Base-by-base conservation (phyloP, 257 asterid genomes). In the Ballota nigra region DNA sequence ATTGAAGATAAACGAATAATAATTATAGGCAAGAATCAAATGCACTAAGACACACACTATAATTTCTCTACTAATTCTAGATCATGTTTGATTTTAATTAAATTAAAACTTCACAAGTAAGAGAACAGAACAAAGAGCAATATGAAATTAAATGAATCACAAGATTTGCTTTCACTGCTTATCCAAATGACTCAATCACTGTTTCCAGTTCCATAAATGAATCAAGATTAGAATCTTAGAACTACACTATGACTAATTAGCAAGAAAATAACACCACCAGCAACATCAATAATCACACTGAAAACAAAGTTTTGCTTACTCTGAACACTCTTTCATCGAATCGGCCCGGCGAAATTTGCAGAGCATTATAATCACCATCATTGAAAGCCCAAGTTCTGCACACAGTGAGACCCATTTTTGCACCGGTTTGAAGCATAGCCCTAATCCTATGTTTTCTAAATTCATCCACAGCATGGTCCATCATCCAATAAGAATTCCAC, bases 401-500 rank as follows among this genome's bases (percentile, higher is more conserved):
- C 0, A 95, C 97, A 72, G 98, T 95, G 36, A 95, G 91, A 0
- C 99, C 99, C 99, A 95, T 95, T 75, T 78, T 92, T 8, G 99
- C 98, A 72, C 96, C 92, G 56, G 87, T 79, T 78, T 89, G 93
- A 69, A 95, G 81, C 77, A 95, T 82, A n/a, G 79, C 78, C 79
- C 88, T 80, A 74, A 92, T 81, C 81, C 86, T 88, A 8, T 80
- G 83, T 66, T 84, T 87, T 5, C 78, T 92, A 24, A 72, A 82
- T 8, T 73, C 87, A 65, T 95, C 99, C 55, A 82, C 98, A 68
- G 96, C 92, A 74, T 92, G 93, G 67, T 92, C 98, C 99, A 95
- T 95, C 91, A 95, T 75, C 99, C 99, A 95, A 65, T 95, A 95
- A 69, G 99, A 95, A 57, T 95, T 95, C 99, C 99, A 95, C 5